phyloP scores from a whole-genome alignment of 805 yeast genomes.

The Starmerella gropengiesseri region DNA sequence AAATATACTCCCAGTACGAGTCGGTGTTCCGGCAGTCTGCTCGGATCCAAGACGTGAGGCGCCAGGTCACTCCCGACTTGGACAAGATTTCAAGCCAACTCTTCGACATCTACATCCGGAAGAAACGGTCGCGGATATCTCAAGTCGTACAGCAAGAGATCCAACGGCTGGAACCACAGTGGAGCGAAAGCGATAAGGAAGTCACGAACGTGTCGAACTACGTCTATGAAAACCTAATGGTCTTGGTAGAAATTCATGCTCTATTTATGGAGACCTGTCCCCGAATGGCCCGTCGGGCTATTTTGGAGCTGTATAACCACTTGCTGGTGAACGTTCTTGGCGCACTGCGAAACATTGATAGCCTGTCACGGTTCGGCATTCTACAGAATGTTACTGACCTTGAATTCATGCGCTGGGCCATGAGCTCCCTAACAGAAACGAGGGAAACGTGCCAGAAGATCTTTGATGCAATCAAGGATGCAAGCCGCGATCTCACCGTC shows the following conservation, averaged over 20 bases:
- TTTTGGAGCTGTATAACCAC: constrained; percentile 38
- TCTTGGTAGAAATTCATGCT: constrained; percentile 43
- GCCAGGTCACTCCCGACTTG: constrained; percentile 34
- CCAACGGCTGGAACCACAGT: constrained; percentile 34
- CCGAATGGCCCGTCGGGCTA: constrained; percentile 35
- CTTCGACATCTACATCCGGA: constrained; percentile 39
- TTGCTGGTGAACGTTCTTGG: constrained; percentile 32
- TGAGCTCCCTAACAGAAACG: constrained; percentile 25
- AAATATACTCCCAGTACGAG: constrained; percentile 25
- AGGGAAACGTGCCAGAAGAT: constrained; percentile 24
- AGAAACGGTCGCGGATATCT: constrained; percentile 42
- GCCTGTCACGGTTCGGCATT: constrained; percentile 38
- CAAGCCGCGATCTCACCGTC: constrained; percentile 22
- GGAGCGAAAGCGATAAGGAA: constrained; percentile 36
- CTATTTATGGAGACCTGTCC: constrained; percentile 41
- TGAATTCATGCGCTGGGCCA: constrained; percentile 38
- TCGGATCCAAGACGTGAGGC: background rate
- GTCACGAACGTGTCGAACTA: constrained; percentile 29
- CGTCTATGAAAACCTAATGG: constrained; percentile 40
- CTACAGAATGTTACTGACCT: constrained; percentile 45
- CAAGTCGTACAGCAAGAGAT: constrained; percentile 37
- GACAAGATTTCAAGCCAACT: constrained; percentile 37
- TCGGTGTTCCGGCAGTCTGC: constrained; percentile 9
- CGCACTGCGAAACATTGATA: constrained; percentile 36
- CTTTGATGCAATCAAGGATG: constrained; percentile 26